Evolutionary conservation across 1,139 yeast species (phyloP), one percentile per base, ranked within the genome.

Genomic region (Pichia sp.): DNA sequence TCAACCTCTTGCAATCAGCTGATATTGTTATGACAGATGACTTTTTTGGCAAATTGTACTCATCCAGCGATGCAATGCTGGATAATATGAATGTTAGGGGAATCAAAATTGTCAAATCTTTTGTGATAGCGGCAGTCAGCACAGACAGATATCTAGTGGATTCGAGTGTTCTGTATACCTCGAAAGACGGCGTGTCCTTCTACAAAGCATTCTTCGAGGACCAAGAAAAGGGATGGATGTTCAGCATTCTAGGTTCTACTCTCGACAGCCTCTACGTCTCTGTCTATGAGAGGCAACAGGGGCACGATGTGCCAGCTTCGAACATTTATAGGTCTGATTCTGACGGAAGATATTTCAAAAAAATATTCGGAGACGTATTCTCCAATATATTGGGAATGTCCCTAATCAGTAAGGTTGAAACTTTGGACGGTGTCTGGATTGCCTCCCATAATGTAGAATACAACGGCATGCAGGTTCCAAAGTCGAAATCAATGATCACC

Each of bases 401-500:
- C 2, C 74, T 77, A 24, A 65, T 84, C 27, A 76, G 75, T 46
- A 81, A 81, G 59, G 75, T 84, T 9, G 78, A 82, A 59, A 77
- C 77, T n/a, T 75, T 86, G 44, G 91, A 86, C 58, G 95, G 95
- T 14, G 81, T 82, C 20, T 80, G 90, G 85, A 66, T 86, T 48
- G 81, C 84, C n/a, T 55, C 63, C 7, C 59, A 57, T n/a, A 56
- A 54, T 30, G 56, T 51, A 12, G 61, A 52, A 6, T 46, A 51
- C n/a, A 30, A 43, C 5, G 33, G 38, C 24, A 68, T 71, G 3
- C 55, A 40, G 20, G 6, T 24, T 7, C 54, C 57, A 7, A 16
- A 62, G 17, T 53, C 69, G 1, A 69, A 71, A 54, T 67, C 83
- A 3, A 73, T 50, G 48, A 62, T 67, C 12, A 82, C 91, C 1